These are phyloP conservation scores for Lathyrus aphaca DNA, from an alignment of 306 rosid species.

Conservation along the genomic window DNA sequence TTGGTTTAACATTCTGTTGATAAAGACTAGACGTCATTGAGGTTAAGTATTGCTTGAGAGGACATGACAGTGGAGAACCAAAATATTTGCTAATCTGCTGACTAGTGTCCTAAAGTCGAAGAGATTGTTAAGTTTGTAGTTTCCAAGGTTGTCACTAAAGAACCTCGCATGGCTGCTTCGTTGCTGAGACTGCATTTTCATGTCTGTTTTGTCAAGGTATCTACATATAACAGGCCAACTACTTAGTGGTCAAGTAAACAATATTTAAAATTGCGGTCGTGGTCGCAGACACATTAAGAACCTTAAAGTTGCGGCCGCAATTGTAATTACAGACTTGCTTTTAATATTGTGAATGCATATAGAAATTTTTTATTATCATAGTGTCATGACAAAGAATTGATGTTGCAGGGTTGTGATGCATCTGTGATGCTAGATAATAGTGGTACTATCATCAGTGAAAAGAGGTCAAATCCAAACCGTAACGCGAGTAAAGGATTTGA, in stretches of 20 bases:
- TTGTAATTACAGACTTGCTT: neutral
- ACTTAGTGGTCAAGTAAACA: too few relatives aligned
- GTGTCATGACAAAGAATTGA: constrained; percentile 14
- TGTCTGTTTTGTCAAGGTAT: too few relatives aligned
- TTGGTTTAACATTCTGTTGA: constrained; percentile 55
- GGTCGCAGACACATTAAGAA: neutral
- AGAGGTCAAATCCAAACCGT: constrained; percentile 75
- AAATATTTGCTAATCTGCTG: constrained; percentile 49
- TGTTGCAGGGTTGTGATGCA: constrained; percentile 90
- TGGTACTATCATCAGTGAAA: constrained; percentile 71
- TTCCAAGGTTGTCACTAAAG: constrained; percentile 69
- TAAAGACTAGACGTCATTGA: constrained; percentile 15
- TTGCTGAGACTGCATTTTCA: too few relatives aligned
- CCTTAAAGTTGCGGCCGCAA: neutral
- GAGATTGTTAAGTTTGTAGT: constrained; percentile 72
- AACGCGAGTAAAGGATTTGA: too few relatives aligned
- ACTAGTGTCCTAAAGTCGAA: constrained; percentile 57
- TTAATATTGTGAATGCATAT: neutral
- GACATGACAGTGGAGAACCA: constrained; percentile 20
- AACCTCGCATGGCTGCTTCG: constrained; percentile 91
- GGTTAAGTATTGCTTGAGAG: constrained; percentile 26
- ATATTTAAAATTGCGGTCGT: too few relatives aligned
- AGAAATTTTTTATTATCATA: constrained; percentile 10
- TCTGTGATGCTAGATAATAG: constrained; percentile 76
- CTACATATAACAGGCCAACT: too few relatives aligned